Conservation (phyloP, 352 stramenopile genomes). For the Pythium volutum region DNA sequence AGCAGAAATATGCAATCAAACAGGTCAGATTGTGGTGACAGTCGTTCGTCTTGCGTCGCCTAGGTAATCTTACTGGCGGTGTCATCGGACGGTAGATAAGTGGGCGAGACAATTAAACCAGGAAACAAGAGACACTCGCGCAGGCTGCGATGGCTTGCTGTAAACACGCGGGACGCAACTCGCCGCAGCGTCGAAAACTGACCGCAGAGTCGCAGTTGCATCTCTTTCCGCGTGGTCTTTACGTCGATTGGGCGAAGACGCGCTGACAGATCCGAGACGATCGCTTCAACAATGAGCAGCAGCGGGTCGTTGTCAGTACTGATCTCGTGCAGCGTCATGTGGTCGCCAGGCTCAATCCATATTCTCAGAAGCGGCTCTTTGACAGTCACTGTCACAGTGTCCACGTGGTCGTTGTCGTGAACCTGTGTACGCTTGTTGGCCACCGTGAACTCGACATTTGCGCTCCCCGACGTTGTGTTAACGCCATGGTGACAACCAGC, state of each 20-base stretch:
- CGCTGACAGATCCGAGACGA: constrained; percentile 1
- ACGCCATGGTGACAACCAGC: constrained; percentile 10
- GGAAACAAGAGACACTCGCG: constrained; percentile 23
- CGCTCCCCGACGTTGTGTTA: constrained; percentile 5
- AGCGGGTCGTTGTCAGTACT: background rate
- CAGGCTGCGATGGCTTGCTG: constrained; percentile 22
- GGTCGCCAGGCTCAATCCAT: constrained; percentile 16
- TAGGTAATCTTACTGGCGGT: background rate
- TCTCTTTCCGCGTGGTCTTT: background rate
- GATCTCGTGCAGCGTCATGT: constrained; percentile 2
- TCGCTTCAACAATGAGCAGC: background rate
- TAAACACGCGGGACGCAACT: background rate
- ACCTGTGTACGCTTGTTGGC: constrained; percentile 17
- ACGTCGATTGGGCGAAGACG: background rate
- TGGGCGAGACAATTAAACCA: constrained; percentile 14
- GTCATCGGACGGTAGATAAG: background rate
- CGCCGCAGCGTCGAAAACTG: constrained; percentile 5
- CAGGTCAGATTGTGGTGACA: background rate
- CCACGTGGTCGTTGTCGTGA: background rate
- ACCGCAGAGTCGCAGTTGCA: background rate
- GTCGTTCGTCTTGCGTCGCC: background rate
- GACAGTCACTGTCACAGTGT: constrained; percentile 11
- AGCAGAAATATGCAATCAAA: background rate
- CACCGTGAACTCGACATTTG: constrained; percentile 24
- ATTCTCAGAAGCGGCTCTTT: constrained; percentile 22